Conservation (phyloP, 352 stramenopile genomes). For the Phytophthora pluvialis region DNA sequence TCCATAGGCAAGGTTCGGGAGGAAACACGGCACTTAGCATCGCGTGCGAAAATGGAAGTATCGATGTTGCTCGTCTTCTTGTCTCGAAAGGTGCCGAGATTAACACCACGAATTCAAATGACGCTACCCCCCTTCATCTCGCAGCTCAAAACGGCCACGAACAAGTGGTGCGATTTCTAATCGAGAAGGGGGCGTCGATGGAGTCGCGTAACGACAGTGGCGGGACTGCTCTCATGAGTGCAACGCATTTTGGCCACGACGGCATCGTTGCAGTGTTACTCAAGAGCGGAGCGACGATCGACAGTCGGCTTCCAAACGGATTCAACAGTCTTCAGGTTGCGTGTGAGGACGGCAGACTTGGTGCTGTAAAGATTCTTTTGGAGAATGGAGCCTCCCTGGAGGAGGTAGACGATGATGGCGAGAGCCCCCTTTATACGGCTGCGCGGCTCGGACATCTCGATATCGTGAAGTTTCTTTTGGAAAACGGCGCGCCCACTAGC, state of each 20-base stretch:
- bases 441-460: neutral
- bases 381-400: neutral
- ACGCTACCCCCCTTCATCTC: neutral
- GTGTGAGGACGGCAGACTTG: neutral
- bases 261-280: neutral
- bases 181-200: neutral
- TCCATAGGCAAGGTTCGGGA: neutral
- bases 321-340: conserved; percentile 1
- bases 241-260: neutral
- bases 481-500: neutral
- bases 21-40: conserved; percentile 5
- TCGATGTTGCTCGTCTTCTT: conserved; percentile 2
- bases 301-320: conserved; percentile 4
- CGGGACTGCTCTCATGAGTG: neutral
- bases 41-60: conserved; percentile 4
- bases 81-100: neutral
- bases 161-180: conserved; percentile 1
- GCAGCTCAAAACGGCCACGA: neutral
- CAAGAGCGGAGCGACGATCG: neutral
- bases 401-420: conserved; percentile 1
- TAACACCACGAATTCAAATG: neutral
- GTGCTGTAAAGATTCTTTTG: conserved; percentile 1
- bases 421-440: neutral
- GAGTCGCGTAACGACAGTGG: neutral
- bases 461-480: conserved; percentile 5